Percentiles rank a stretch among this genome's conserved stretches.
Evolutionary conservation across 495 filamentous ascomycete species (phyloP).

Genomic region (Parathielavia hyrcaniae): DNA sequence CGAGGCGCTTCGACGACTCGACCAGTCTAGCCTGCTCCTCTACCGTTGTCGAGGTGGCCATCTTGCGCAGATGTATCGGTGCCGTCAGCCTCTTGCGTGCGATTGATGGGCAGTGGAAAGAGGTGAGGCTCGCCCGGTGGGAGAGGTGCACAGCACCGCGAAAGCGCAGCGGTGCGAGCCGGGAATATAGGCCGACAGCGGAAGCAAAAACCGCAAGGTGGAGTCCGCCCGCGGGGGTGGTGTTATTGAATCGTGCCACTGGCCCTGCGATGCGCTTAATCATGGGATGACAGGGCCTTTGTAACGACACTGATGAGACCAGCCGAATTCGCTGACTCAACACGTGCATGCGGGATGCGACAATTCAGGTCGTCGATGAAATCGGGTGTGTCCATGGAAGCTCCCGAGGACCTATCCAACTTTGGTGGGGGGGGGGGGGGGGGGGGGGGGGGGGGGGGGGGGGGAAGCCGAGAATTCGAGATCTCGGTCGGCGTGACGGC

Average conservation of each 20-base stretch:
- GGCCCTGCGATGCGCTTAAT: constrained; percentile 9
- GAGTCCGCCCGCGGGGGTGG: neutral
- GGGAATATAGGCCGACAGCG: neutral
- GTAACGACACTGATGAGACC: neutral
- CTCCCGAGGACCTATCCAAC: no score
- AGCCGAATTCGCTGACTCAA: no score
- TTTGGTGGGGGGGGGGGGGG: no score
- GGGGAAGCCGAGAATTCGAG: no score
- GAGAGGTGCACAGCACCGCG: neutral
- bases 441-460: no score
- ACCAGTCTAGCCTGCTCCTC: constrained; percentile 39
- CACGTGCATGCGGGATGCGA: neutral
- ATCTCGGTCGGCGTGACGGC: no score
- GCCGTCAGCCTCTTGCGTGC: neutral
- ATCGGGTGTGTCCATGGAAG: no score
- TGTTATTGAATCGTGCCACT: constrained; percentile 4
- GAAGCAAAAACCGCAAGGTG: constrained; percentile 8
- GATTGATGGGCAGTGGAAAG: neutral
- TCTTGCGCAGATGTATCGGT: constrained; percentile 18
- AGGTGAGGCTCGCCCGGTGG: neutral
- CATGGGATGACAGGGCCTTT: neutral
- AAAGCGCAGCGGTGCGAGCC: neutral
- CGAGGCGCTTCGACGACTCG: constrained; percentile 78
- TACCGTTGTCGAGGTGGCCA: constrained; percentile 18
- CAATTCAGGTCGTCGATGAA: neutral